Percentiles rank a stretch among this genome's conserved stretches.
These are phyloP conservation scores for Monilinia fructicola DNA, from an alignment of 2,329 filamentous ascomycete genomes.

Conservation along the genomic window DNA sequence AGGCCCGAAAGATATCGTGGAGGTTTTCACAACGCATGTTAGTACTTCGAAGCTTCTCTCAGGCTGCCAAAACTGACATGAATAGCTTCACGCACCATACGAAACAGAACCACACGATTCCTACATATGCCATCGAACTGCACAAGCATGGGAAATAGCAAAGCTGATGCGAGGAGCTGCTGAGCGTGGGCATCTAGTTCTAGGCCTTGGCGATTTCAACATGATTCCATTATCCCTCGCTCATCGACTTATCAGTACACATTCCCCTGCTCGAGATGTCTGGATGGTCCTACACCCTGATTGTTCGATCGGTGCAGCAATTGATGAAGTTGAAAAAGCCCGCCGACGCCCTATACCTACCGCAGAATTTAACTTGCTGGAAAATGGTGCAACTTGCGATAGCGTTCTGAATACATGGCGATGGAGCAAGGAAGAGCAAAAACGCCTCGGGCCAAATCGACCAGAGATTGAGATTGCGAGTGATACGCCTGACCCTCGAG, in stretches of 20 bases:
- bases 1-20: conserved; percentile 64
- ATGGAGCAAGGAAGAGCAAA: conserved; percentile 72
- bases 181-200: conserved; percentile 76
- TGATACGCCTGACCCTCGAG: conserved; percentile 66
- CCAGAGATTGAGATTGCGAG: conserved; percentile 62
- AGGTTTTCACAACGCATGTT: conserved; percentile 92
- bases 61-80: conserved; percentile 44
- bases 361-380: conserved; percentile 71
- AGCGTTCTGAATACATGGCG: conserved; percentile 89
- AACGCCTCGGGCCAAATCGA: conserved; percentile 63
- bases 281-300: conserved; percentile 85
- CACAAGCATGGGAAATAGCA: conserved; percentile 92
- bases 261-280: conserved; percentile 74
- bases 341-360: conserved; percentile 68
- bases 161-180: conserved; percentile 82
- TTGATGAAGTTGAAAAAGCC: conserved; percentile 64
- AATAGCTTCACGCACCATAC: conserved; percentile 77
- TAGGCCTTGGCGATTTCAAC: conserved; percentile 93
- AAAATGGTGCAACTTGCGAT: conserved; percentile 87
- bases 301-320: conserved; percentile 73
- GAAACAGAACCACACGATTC: conserved; percentile 76
- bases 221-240: conserved; percentile 87
- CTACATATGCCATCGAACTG: conserved; percentile 85
- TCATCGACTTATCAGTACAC: conserved; percentile 76
- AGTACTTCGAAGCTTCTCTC: conserved; percentile 35